Base-by-base conservation (phyloP, 345 rosid species). In the Corymbia maculata region DNA sequence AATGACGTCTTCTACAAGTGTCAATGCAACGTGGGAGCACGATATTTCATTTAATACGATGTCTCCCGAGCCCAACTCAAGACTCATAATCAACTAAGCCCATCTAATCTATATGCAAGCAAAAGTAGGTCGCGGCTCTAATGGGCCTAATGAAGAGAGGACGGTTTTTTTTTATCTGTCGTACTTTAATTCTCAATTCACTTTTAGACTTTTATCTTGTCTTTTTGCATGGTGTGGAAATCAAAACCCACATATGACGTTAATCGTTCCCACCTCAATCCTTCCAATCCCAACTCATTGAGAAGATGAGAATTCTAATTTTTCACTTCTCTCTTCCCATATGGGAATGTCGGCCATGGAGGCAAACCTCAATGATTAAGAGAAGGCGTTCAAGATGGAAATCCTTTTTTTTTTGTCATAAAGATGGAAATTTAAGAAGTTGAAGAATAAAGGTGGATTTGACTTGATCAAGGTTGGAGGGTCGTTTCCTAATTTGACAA, bases 41-140 rank as follows among this genome's bases (percentile, higher is more conserved):
- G 13, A n/a, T 0, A 1, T 13, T n/a, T n/a, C 14, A 2, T 64
- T 13, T 1, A 64, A 64, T 0, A 64, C 36, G 15, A 13, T 13
- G 16, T 64, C 75, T n/a, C 42, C 8, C 75, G 13, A 32, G 75
- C 75, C 75, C 75, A 64, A 64, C 42, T 64, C 75, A 64, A 64
- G 36, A 13, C 0, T n/a, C 42, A 13, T 64, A 3, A 64, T 64
- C 19, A 64, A 64, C 75, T 6, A 3, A n/a, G 70, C 42, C 75
- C 36, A n/a, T 64, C n/a, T n/a, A n/a, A 30, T 64, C 13, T 14
- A 6, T n/a, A 3, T n/a, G 42, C 42, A 64, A 64, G 75, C 42
- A n/a, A 14, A 64, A 64, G 75, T 13, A 64, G 75, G n/a, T n/a
- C 13, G 19, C 9, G 19, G 75, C 19, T n/a, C 19, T 17, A 30